Conservation (phyloP, 176 grass and related monocot genomes). For the Panicum miliaceum region DNA sequence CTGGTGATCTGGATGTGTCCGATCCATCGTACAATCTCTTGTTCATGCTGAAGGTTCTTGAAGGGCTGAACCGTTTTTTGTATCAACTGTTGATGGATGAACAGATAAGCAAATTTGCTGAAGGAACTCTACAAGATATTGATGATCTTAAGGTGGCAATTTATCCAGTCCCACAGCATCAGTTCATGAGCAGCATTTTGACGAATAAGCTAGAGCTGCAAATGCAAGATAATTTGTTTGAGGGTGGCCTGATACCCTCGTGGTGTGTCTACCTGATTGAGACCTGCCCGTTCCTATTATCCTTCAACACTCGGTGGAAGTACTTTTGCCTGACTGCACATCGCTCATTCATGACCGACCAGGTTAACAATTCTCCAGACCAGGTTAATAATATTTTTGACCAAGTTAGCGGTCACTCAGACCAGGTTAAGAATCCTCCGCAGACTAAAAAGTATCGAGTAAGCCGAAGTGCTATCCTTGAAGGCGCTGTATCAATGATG, state of each 20-base stretch:
- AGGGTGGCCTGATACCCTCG: slow-evolving; percentile 48
- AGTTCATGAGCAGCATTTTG: slow-evolving; percentile 59
- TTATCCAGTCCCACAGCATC: slow-evolving; percentile 53
- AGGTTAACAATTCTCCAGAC: not conserved
- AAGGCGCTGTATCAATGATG: slow-evolving; percentile 55
- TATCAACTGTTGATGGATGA: slow-evolving; percentile 56
- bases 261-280: slow-evolving; percentile 61
- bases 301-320: slow-evolving; percentile 73
- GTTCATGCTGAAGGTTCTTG: slow-evolving; percentile 65
- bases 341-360: slow-evolving; percentile 28
- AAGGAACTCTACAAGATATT: slow-evolving; percentile 49
- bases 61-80: slow-evolving; percentile 58
- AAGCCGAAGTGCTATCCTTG: slow-evolving; percentile 52
- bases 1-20: slow-evolving; percentile 55
- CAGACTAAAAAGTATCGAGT: slow-evolving; percentile 54
- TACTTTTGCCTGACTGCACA: slow-evolving; percentile 61
- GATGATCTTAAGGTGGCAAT: slow-evolving; percentile 48
- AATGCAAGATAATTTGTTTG: slow-evolving; percentile 63
- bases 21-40: slow-evolving; percentile 56
- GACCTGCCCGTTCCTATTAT: slow-evolving; percentile 65
- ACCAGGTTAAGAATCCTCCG: slow-evolving; percentile 23
- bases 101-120: slow-evolving; percentile 57
- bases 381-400: not conserved
- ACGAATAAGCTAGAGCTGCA: slow-evolving; percentile 72
- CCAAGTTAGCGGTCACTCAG: not conserved